Percentiles rank a stretch among this genome's conserved stretches.
These are phyloP conservation scores for Marasmius sp. DNA, from an alignment of 1,284 basidiomycete species.

Conservation along the genomic window DNA sequence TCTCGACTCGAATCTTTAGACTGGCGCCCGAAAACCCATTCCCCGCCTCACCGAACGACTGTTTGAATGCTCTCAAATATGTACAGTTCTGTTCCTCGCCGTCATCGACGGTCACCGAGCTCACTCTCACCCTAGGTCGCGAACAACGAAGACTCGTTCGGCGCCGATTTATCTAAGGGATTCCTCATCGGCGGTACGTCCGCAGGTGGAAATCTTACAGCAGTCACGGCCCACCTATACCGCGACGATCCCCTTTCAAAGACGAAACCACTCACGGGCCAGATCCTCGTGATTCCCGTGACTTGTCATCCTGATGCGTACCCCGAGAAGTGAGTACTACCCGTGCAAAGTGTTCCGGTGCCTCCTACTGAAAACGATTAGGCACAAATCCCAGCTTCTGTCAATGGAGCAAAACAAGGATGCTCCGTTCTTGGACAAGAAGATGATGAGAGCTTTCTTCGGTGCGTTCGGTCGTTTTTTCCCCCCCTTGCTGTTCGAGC, in stretches of 20 bases:
- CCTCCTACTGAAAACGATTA: background rate
- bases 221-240: constrained; percentile 7
- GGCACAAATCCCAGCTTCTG: background rate
- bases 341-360: too few relatives aligned
- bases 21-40: constrained; percentile 5
- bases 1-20: background rate
- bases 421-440: background rate
- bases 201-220: constrained; percentile 8
- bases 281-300: constrained; percentile 4
- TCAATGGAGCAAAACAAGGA: constrained; percentile 6
- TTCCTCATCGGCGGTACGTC: constrained; percentile 9
- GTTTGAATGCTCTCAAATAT: constrained; percentile 15
- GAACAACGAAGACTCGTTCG: background rate
- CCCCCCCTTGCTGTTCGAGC: background rate
- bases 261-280: constrained; percentile 6
- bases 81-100: background rate
- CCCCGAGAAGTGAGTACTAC: constrained; percentile 3
- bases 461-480: background rate
- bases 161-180: constrained; percentile 7
- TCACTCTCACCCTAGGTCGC: background rate
- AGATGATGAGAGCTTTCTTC: background rate
- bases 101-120: background rate
- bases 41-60: constrained; percentile 10
- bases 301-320: constrained; percentile 4
- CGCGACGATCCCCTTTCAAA: constrained; percentile 10